Evolutionary conservation across 495 filamentous ascomycete species (phyloP).

Genomic region (Daldinia bambusicola): DNA sequence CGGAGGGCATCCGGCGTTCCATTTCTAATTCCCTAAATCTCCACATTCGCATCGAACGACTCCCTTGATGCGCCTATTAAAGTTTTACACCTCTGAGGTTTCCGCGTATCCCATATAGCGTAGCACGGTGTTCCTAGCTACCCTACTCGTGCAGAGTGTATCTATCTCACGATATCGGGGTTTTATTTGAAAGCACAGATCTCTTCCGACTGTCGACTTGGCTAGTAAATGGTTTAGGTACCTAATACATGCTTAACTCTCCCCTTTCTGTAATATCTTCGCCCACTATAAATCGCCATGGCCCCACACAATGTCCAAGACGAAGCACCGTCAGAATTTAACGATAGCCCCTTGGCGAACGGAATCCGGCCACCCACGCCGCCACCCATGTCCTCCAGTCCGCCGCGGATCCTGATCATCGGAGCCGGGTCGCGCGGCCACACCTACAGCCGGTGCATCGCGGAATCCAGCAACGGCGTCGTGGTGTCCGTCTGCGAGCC

Average conservation of each 20-base stretch:
- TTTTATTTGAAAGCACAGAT: background rate
- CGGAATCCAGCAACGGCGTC: conserved; percentile 66
- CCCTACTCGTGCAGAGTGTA: background rate
- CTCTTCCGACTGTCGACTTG: background rate
- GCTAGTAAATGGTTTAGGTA: no score
- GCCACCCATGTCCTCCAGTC: conserved; percentile 51
- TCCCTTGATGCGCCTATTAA: background rate
- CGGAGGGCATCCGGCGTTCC: background rate
- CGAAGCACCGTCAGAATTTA: conserved; percentile 40
- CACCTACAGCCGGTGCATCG: conserved; percentile 76
- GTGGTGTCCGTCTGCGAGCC: conserved; percentile 87
- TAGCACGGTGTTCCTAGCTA: background rate
- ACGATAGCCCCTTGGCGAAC: conserved; percentile 22
- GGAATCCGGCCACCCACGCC: conserved; percentile 45
- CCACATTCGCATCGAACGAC: background rate
- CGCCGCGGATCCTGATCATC: conserved; percentile 78
- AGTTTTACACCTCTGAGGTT: background rate
- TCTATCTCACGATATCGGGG: background rate
- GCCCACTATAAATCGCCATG: conserved; percentile 35
- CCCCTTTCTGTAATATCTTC: no score
- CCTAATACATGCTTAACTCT: no score
- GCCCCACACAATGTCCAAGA: conserved; percentile 45
- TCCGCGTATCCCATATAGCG: background rate
- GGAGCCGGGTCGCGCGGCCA: conserved; percentile 87
- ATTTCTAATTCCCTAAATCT: background rate